Percentiles rank a stretch among this genome's conserved stretches.
These are phyloP conservation scores for Camellia granthamiana DNA, from an alignment of 148 eudicot species.

Conservation along the genomic window DNA sequence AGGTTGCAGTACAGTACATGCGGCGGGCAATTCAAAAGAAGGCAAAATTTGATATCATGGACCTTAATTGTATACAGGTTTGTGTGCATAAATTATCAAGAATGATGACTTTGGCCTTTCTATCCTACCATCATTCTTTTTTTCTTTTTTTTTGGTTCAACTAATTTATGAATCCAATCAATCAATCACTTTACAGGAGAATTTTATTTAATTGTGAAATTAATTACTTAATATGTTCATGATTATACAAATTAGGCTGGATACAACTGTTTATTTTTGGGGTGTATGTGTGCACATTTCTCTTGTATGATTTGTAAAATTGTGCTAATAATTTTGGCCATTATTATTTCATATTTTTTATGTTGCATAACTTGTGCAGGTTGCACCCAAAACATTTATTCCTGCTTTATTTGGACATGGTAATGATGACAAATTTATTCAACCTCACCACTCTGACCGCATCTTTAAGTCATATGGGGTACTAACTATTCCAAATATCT, in stretches of 20 bases:
- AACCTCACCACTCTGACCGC: too few relatives aligned
- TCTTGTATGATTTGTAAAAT: background rate
- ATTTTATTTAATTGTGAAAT: background rate
- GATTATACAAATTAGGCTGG: background rate
- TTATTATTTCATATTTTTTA: background rate
- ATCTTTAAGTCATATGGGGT: constrained; percentile 69
- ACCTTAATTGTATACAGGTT: constrained; percentile 72
- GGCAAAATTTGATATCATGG: constrained; percentile 88
- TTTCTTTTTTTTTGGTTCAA: background rate
- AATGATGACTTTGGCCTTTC: constrained; percentile 15
- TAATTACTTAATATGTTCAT: background rate
- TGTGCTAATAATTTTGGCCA: background rate
- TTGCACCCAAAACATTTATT: constrained; percentile 69
- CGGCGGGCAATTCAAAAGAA: constrained; percentile 48
- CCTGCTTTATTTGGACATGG: constrained; percentile 76
- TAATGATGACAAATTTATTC: too few relatives aligned
- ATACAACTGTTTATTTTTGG: background rate
- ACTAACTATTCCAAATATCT: constrained; percentile 7
- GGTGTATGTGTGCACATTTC: background rate
- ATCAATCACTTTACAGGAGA: background rate
- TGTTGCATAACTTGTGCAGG: constrained; percentile 42
- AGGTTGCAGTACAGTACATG: constrained; percentile 54
- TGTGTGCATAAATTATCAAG: constrained; percentile 13
- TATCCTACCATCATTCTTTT: background rate
- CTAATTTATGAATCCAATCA: background rate